Base-by-base conservation (phyloP, 1,284 basidiomycete species). In the Moesziomyces aphidis region DNA sequence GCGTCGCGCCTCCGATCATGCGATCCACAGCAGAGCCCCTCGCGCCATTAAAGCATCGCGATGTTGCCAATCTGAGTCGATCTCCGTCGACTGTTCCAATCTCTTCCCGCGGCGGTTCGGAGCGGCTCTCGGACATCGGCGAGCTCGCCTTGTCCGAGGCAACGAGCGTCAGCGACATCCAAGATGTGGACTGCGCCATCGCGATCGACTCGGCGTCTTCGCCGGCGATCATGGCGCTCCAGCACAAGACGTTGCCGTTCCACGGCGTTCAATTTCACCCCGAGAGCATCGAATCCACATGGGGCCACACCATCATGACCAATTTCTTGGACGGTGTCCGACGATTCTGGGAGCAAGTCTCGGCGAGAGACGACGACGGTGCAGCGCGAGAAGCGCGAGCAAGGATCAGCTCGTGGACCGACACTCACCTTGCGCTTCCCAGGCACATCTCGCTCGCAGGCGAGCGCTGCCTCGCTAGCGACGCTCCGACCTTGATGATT, bases 251-350 rank as follows among this genome's bases (percentile, higher is more conserved):
- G 1, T 47, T 72, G 4, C 83, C 95, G 0, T 92, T 95, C 75
- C 95, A 92, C 90, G 94, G 93, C 4, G 94, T 98, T 3, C 95
- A 98, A 83, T 98, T 97, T 80, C 96, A 98, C 84, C 96, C 95
- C 1, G 95, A 84, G 55, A 82, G 79, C 24, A 79, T 84, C 50
- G 79, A 81, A 26, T 79, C 77, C 13, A 42, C 36, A 6, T 59
- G 50, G 19, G 83, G 83, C 1, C 55, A 61, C 22, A 51, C 23
- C 9, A 72, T 84, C 31, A 65, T 84, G 65, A 31, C 42, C 31
- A 82, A 83, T 52, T 84, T 83, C 36, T 60, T 84, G 26, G 49
- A 53, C 21, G 59, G 75, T 5, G 76, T 73, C 5, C 57, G 59
- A 2, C 48, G 28, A 4, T 77, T 60, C 45, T 83, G 82, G 82